Evolutionary conservation across 768 basidiomycete species (phyloP), one percentile per base, ranked within the genome.

Genomic region (Naganishia vishniacii): DNA sequence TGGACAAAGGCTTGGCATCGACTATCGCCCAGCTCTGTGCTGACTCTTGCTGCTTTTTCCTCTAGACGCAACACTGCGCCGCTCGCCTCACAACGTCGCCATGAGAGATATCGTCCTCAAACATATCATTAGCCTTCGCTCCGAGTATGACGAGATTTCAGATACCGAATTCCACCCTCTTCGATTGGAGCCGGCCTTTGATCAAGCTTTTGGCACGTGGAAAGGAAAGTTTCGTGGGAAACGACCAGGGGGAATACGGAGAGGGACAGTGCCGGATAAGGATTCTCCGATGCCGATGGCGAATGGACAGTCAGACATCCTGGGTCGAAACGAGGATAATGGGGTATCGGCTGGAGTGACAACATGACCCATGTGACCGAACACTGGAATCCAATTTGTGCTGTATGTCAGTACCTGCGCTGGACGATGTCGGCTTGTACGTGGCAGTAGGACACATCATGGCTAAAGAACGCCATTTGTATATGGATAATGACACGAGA

Each of bases 141-240:
- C n/a, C 3, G 51, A 56, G 28, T 64, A 64, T 31, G 28, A 40
- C 23, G 47, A 42, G 45, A 59, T 64, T 4, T 25, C 51, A 23
- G 63, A 64, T 26, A 1, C 28, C 18, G 63, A 64, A n/a, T 64
- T 64, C 32, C 53, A 18, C 4, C 51, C 26, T 18, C 48, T 23
- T 28, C 51, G 53, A 8, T 26, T 64, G 44, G 63, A 64, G 16
- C 51, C 53, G 4, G 37, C 63, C 15, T 64, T 64, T 48, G 63
- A 64, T 32, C 63, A 64, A 48, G 63, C 63, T 28, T 64, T 56
- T 34, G 53, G 34, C 2, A 64, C 63, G 1, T 64, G 63, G 63
- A 64, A 53, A 31, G 63, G 51, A 15, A 64, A 64, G 26, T 56
- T 40, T 56, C 37, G n/a, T 9, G 53, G 53, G 5, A 56, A 56